Evolutionary conservation across 345 rosid species (phyloP).

Genomic region (Moricandia arvensis): DNA sequence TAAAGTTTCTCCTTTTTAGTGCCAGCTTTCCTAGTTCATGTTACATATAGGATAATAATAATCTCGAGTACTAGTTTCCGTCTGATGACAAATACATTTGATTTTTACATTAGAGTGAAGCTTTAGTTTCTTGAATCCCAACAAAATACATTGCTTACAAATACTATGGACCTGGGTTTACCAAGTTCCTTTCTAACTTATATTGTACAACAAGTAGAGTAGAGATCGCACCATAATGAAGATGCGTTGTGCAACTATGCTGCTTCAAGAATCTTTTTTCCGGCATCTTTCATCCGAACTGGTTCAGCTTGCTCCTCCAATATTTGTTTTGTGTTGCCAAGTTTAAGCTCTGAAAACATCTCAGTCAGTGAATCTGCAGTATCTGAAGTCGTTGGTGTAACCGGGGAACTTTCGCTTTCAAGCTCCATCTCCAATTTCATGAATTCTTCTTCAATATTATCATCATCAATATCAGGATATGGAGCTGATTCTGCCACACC

Average conservation of each 20-base stretch:
- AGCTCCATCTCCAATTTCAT: conserved; percentile 62
- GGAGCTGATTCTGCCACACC: conserved; percentile 51
- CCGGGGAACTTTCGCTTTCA: conserved; percentile 38
- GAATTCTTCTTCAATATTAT: conserved; percentile 74
- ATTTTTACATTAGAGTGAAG: conserved; percentile 19
- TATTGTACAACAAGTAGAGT: conserved; percentile 7
- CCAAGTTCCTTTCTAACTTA: neutral
- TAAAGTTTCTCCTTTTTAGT: conserved; percentile 11
- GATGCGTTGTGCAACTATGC: conserved; percentile 36
- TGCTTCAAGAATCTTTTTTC: conserved; percentile 46
- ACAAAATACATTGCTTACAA: conserved; percentile 10
- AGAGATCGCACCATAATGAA: conserved; percentile 25
- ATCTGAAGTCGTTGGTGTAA: conserved; percentile 28
- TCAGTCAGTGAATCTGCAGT: conserved; percentile 46
- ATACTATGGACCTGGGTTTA: neutral
- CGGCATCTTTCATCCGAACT: conserved; percentile 34
- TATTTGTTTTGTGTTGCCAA: conserved; percentile 38
- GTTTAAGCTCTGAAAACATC: conserved; percentile 58
- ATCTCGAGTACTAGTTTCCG: conserved; percentile 6
- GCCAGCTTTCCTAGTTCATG: conserved; percentile 18
- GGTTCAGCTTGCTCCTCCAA: conserved; percentile 29
- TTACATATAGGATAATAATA: neutral
- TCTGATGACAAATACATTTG: conserved; percentile 7
- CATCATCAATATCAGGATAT: conserved; percentile 55
- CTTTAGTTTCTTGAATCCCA: conserved; percentile 8